phyloP scores from a whole-genome alignment of 495 filamentous ascomycete species.

The Aspergillus biplanus region DNA sequence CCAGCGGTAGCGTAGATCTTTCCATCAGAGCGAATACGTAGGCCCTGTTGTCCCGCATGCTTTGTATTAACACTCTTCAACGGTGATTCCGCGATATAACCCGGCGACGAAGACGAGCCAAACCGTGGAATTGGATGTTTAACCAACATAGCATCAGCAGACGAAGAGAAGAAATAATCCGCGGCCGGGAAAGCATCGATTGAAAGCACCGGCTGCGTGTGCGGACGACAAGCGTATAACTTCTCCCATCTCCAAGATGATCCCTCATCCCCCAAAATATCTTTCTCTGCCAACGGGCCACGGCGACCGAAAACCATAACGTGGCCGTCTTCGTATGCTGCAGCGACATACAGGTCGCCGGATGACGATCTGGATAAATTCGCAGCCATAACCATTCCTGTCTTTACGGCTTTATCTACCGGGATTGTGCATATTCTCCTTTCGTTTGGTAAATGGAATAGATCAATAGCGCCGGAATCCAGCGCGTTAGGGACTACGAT shows the following conservation, averaged over 20 bases:
- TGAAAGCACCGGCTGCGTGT: slow-evolving; percentile 85
- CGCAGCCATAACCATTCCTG: slow-evolving; percentile 92
- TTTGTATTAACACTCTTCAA: slow-evolving; percentile 71
- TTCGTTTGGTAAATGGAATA: slow-evolving; percentile 81
- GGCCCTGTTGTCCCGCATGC: slow-evolving; percentile 85
- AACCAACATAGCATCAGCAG: slow-evolving; percentile 73
- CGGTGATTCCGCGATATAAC: slow-evolving; percentile 39
- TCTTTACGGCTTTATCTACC: slow-evolving; percentile 57
- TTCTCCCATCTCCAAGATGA: slow-evolving; percentile 58
- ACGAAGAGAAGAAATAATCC: slow-evolving; percentile 76
- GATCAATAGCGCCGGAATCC: slow-evolving; percentile 78
- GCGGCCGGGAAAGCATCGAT: slow-evolving; percentile 62
- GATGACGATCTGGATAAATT: slow-evolving; percentile 52
- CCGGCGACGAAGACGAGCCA: slow-evolving; percentile 5
- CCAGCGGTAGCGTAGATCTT: slow-evolving; percentile 89
- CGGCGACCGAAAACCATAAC: slow-evolving; percentile 59
- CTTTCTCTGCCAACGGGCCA: slow-evolving; percentile 23
- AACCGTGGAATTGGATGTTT: slow-evolving; percentile 61
- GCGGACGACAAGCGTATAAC: slow-evolving; percentile 67
- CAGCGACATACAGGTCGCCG: slow-evolving; percentile 55
- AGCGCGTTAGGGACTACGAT: slow-evolving; percentile 79
- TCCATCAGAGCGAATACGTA: slow-evolving; percentile 78
- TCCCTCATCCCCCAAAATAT: slow-evolving; percentile 14
- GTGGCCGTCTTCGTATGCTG: slow-evolving; percentile 88
- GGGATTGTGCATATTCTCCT: slow-evolving; percentile 68